A percentile compares a stretch with the other conserved stretches of the same genome.
phyloP scores from a whole-genome alignment of 2,329 filamentous ascomycete genomes.

The Hawksworthiomyces lignivorus region DNA sequence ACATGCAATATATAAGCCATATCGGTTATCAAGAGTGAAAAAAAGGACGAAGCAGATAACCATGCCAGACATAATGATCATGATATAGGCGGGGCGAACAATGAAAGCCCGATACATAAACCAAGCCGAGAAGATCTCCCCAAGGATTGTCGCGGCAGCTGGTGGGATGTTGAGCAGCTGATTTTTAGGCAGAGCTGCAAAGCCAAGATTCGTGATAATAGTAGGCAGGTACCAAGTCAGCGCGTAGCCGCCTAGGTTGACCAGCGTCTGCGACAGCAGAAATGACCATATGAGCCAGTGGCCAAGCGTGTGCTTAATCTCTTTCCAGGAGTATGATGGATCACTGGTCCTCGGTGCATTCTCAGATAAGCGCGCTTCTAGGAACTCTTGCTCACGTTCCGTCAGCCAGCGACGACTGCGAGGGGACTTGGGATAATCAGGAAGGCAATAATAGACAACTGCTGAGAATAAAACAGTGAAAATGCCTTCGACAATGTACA shows the following conservation, averaged over 20 bases:
- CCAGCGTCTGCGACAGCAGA: conserved; percentile 21
- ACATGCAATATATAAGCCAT: conserved; percentile 35
- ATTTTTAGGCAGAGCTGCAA: conserved; percentile 33
- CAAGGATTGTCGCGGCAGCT: neutral
- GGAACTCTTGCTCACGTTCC: conserved; percentile 9
- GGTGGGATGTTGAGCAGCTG: conserved; percentile 39
- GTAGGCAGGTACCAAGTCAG: conserved; percentile 34
- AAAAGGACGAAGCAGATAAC: conserved; percentile 27
- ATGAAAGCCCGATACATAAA: conserved; percentile 1
- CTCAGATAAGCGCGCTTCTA: conserved; percentile 11
- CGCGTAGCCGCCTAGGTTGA: conserved; percentile 34
- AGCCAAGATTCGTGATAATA: conserved; percentile 33
- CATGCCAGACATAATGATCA: conserved; percentile 22
- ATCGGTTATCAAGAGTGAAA: conserved; percentile 27
- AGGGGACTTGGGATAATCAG: conserved; percentile 41
- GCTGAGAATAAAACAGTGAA: conserved; percentile 14
- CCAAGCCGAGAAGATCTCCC: neutral
- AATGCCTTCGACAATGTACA: conserved; percentile 10
- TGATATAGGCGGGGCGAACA: conserved; percentile 2
- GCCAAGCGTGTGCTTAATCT: conserved; percentile 27
- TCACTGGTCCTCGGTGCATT: conserved; percentile 19
- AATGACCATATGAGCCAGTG: conserved; percentile 18
- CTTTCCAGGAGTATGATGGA: conserved; percentile 25
- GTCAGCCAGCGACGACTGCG: conserved; percentile 7
- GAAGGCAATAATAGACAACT: conserved; percentile 33